A percentile compares a stretch with the other conserved stretches of the same genome.
These are phyloP conservation scores for Sutorius eximius DNA, from an alignment of 1,284 basidiomycete species.

Conservation along the genomic window DNA sequence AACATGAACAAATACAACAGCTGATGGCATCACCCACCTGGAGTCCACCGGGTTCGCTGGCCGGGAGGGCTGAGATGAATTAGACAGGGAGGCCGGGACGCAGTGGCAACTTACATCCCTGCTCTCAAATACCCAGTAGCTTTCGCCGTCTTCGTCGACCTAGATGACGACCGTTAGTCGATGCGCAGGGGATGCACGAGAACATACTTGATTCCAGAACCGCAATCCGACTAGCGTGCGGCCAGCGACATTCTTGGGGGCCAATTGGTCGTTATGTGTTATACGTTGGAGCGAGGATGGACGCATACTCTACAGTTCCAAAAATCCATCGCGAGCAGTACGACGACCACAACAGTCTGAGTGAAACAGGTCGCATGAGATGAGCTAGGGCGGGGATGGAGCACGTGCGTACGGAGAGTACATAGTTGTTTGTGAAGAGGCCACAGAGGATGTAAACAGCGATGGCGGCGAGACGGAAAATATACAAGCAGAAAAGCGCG, in stretches of 20 bases:
- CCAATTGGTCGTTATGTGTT: not conserved
- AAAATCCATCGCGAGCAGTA: constrained; percentile 91
- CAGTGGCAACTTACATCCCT: constrained; percentile 69
- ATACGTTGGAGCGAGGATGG: not conserved
- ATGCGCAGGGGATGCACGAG: not conserved
- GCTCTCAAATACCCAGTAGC: constrained; percentile 94
- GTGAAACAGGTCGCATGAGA: constrained; percentile 1
- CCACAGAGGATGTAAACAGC: constrained; percentile 87
- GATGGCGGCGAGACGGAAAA: constrained; percentile 84
- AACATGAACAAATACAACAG: constrained; percentile 1
- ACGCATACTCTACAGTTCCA: constrained; percentile 86
- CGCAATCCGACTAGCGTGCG: constrained; percentile 87
- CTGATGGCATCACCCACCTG: constrained; percentile 53
- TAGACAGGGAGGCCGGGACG: constrained; percentile 1
- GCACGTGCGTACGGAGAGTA: constrained; percentile 68
- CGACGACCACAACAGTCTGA: constrained; percentile 88
- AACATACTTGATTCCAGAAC: constrained; percentile 89
- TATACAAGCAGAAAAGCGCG: constrained; percentile 79
- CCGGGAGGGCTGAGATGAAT: constrained; percentile 68
- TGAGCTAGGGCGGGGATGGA: not conserved
- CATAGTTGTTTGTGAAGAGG: constrained; percentile 85
- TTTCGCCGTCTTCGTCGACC: constrained; percentile 94
- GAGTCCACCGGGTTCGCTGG: constrained; percentile 90
- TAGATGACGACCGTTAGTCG: constrained; percentile 29
- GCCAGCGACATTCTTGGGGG: constrained; percentile 81